Base-by-base conservation (phyloP, 2,329 filamentous ascomycete genomes). In the Diaporthe citrichinensis region DNA sequence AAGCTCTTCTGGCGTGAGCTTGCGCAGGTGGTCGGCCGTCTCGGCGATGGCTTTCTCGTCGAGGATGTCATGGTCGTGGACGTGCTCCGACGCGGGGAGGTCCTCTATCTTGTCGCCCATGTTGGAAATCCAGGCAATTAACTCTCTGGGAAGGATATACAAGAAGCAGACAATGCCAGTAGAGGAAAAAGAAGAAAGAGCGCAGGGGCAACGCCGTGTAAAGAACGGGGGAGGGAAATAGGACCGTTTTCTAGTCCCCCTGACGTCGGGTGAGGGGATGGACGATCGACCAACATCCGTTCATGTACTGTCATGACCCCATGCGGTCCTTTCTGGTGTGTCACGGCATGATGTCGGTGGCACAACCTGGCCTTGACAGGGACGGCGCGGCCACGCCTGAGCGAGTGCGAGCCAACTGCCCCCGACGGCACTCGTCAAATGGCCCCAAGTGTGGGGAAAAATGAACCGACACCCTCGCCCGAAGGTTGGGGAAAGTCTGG, bases 1-100 rank as follows among this genome's bases (percentile, higher is more conserved):
- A 28, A 79, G 76, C 69, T 82, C 78, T 1, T 78, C 80, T 5
- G 73, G 53, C 4, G 75, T 69, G 15, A 76, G 73, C 75, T n/a
- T 46, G 23, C 53, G 75, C 46, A 72, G 55, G 39, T 76, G 72
- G 12, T 57, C 68, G 23, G 59, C 41, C 34, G 20, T 41, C 36
- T 55, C 71, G 28, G 34, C n/a, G 31, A 69, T 65, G 36, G 49
- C 61, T 23, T 76, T 73, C 36, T 75, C 75, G 3, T 76, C 51
- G 53, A 69, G 58, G 23, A 58, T 12, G 23, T 68, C 67, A 46
- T 72, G 58, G 36, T 75, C 75, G 23, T 75, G 75, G 25, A 76
- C 23, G 36, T 76, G 74, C 46, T 76, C 74, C 36, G 74, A 68
- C 57, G 17, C 17, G 15, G 74, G 65, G 51, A 53, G 34, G 31